Base-by-base conservation (phyloP, 2,329 filamentous ascomycete species). In the Neoascochyta sp. region DNA sequence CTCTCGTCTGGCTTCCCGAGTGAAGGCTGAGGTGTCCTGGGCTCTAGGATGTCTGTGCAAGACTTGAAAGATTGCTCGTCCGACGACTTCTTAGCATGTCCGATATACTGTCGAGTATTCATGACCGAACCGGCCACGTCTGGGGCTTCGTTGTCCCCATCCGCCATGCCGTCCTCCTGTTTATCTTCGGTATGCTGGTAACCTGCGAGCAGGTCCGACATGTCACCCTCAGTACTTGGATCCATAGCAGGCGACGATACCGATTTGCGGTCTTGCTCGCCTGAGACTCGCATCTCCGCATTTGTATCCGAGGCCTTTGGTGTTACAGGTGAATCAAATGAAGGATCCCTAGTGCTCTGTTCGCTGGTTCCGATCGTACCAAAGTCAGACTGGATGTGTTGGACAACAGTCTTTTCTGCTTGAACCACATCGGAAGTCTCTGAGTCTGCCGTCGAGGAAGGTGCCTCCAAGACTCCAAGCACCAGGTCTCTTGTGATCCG, bases 41-140 rank as follows among this genome's bases (percentile, higher is more conserved):
- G 24, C n/a, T 53, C 41, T 6, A 43, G 32, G 9, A 44, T 24
- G 29, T 51, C 43, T 5, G 49, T 52, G 20, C 51, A 57, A 16
- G 56, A 54, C 29, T 59, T 59, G 44, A 56, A 62, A 5, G 58
- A 61, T 28, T 57, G 49, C 19, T 51, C 49, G 26, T 58, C 54
- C 5, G 51, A 61, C 8, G 50, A 50, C 31, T 52, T 53, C 15
- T 50, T 43, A n/a, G 36, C 33, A 38, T 59, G 52, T 15, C 39
- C 43, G 34, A 41, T 50, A 11, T 27, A 45, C 29, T 30, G 43
- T 10, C 50, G 43, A 11, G 16, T 16, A 10, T 9, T 11, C 14
- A 21, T 21, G 6, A 20, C 31, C 9, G 24, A 16, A 18, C 12
- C 15, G 6, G 24, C 7, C 8, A 21, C 22, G 12, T 8, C 5